phyloP scores from a whole-genome alignment of 208 protist species.

The Trypanosoma avium region DNA sequence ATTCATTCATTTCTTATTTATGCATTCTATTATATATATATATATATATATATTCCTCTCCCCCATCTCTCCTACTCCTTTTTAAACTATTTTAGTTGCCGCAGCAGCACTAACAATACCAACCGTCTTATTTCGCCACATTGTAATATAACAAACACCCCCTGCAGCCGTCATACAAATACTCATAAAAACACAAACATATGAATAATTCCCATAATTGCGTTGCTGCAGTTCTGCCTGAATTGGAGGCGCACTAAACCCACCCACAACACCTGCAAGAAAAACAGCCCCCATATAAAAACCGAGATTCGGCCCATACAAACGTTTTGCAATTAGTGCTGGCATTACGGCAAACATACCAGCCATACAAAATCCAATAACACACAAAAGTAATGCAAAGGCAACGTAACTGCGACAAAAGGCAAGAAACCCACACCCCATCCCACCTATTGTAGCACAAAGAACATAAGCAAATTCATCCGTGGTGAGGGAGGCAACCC shows the following conservation, averaged over 20 bases:
- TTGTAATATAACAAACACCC: slow-evolving; percentile 56
- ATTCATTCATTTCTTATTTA: neutral
- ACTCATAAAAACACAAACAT: slow-evolving; percentile 79
- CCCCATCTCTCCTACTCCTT: slow-evolving; percentile 1
- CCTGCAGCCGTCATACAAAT: slow-evolving; percentile 56
- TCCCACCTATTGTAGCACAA: slow-evolving; percentile 48
- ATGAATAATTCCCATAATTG: slow-evolving; percentile 75
- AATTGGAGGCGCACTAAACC: slow-evolving; percentile 74
- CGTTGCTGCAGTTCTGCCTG: slow-evolving; percentile 60
- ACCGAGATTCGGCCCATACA: slow-evolving; percentile 80
- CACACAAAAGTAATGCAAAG: slow-evolving; percentile 51
- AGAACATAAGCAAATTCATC: slow-evolving; percentile 62
- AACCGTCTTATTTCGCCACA: slow-evolving; percentile 55
- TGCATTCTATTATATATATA: neutral
- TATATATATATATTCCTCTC: neutral
- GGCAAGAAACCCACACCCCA: slow-evolving; percentile 40
- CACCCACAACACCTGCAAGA: slow-evolving; percentile 65
- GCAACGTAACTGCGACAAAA: slow-evolving; percentile 71
- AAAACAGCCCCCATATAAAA: slow-evolving; percentile 79
- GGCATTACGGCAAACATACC: slow-evolving; percentile 86
- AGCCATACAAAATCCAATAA: slow-evolving; percentile 81
- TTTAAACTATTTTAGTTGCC: neutral
- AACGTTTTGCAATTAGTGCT: slow-evolving; percentile 55
- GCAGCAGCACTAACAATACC: neutral
- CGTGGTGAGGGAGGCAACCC: slow-evolving; percentile 46